phyloP scores from a whole-genome alignment of 768 basidiomycete species.

The Phylloporus sp. region DNA sequence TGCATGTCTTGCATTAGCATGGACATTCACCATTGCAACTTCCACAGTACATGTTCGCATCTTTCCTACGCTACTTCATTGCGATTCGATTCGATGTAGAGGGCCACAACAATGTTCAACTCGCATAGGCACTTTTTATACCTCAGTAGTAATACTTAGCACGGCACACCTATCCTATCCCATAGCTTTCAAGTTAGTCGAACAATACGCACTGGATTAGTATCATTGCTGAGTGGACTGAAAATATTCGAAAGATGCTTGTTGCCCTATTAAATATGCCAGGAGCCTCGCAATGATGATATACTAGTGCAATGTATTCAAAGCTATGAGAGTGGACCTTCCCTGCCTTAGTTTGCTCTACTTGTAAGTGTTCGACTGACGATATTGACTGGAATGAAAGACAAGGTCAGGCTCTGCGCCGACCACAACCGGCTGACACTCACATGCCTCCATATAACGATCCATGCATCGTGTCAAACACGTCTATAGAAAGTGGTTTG shows the following conservation, averaged over 20 bases:
- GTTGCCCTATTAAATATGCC: background rate
- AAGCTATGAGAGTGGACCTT: constrained; percentile 10
- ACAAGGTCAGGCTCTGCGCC: constrained; percentile 1
- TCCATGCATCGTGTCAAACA: constrained; percentile 76
- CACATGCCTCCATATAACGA: constrained; percentile 83
- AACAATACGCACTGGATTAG: constrained; percentile 14
- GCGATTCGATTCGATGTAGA: constrained; percentile 13
- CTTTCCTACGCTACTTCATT: constrained; percentile 3
- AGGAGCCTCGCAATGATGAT: background rate
- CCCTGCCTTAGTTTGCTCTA: constrained; percentile 39
- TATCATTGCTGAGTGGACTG: background rate
- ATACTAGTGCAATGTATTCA: background rate
- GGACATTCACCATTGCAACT: constrained; percentile 7
- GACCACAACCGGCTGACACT: constrained; percentile 29
- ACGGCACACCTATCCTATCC: constrained; percentile 13
- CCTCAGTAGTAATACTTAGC: constrained; percentile 12
- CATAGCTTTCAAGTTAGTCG: constrained; percentile 6
- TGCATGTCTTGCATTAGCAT: background rate
- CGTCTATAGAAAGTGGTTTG: constrained; percentile 40
- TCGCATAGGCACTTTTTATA: constrained; percentile 18
- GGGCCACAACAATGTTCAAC: constrained; percentile 5
- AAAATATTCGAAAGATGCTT: background rate
- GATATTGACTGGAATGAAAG: constrained; percentile 58
- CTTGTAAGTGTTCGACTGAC: constrained; percentile 66
- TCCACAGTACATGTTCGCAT: constrained; percentile 19